Evolutionary conservation across 2,329 filamentous ascomycete genomes (phyloP).

Genomic region (Triangularia setosa): DNA sequence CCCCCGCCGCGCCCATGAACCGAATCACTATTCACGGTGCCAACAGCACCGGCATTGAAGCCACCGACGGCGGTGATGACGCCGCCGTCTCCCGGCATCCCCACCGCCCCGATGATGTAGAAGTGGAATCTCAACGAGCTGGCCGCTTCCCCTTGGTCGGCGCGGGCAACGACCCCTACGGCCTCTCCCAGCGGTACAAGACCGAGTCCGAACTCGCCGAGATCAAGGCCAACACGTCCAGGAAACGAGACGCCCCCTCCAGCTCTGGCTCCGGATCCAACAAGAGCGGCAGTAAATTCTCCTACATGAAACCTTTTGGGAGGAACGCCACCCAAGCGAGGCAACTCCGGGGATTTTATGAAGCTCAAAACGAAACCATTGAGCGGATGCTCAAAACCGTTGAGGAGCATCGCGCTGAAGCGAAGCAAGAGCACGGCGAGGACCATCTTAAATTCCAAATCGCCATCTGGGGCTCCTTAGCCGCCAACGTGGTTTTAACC

Average conservation of each 20-base stretch:
- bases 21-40: slow-evolving; percentile 7
- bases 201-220: slow-evolving; percentile 68
- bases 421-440: slow-evolving; percentile 72
- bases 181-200: slow-evolving; percentile 74
- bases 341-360: slow-evolving; percentile 75
- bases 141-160: slow-evolving; percentile 55
- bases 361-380: slow-evolving; percentile 89
- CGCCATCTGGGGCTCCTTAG: slow-evolving; percentile 64
- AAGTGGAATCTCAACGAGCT: slow-evolving; percentile 50
- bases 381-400: slow-evolving; percentile 87
- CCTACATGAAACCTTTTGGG: slow-evolving; percentile 31
- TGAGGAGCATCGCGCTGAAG: slow-evolving; percentile 81
- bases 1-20: neutral
- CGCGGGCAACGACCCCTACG: slow-evolving; percentile 72
- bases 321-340: slow-evolving; percentile 33
- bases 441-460: slow-evolving; percentile 75
- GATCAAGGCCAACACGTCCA: slow-evolving; percentile 76
- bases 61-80: slow-evolving; percentile 20
- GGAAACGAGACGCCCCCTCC: slow-evolving; percentile 58
- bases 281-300: slow-evolving; percentile 20
- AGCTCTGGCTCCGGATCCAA: slow-evolving; percentile 9
- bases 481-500: slow-evolving; percentile 75
- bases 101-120: slow-evolving; percentile 41
- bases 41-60: slow-evolving; percentile 25
- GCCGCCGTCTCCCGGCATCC: slow-evolving; percentile 23